These are phyloP conservation scores for Mrakia hoshinonis DNA, from an alignment of 768 basidiomycete species.

Conservation along the genomic window DNA sequence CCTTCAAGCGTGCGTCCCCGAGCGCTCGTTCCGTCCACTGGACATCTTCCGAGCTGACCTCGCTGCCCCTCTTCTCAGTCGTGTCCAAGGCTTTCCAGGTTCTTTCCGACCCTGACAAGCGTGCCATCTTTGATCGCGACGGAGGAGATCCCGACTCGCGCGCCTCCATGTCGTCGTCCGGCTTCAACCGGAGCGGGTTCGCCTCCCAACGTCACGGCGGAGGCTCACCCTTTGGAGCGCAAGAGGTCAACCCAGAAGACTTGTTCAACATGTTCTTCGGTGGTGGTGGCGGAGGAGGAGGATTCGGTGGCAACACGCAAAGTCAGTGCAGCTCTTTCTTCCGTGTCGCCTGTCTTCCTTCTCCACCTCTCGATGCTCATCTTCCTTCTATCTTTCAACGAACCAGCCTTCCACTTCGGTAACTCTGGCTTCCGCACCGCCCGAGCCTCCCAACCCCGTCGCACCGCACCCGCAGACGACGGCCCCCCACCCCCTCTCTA, in stretches of 20 bases:
- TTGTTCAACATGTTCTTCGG: conserved; percentile 99
- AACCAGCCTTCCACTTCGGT: conserved; percentile 67
- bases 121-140: conserved; percentile 71
- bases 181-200: conserved; percentile 7
- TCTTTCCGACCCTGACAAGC: conserved; percentile 84
- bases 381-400: neutral
- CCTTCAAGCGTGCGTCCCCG: conserved; percentile 74
- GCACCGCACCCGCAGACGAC: conserved; percentile 39
- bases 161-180: conserved; percentile 37
- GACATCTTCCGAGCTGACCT: conserved; percentile 10
- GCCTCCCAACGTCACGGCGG: conserved; percentile 27
- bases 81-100: conserved; percentile 97
- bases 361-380: neutral
- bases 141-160: conserved; percentile 80
- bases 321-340: neutral
- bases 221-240: conserved; percentile 43
- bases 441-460: conserved; percentile 40
- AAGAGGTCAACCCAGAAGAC: conserved; percentile 89
- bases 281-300: conserved; percentile 47
- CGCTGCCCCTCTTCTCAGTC: conserved; percentile 49
- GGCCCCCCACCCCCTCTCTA: conserved; percentile 41
- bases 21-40: neutral
- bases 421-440: conserved; percentile 64
- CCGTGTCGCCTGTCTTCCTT: neutral
- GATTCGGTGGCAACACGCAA: conserved; percentile 21